Evolutionary conservation across 192 early-diverging fungal genomes (phyloP).

Genomic region (Paraglomus brasilianum): DNA sequence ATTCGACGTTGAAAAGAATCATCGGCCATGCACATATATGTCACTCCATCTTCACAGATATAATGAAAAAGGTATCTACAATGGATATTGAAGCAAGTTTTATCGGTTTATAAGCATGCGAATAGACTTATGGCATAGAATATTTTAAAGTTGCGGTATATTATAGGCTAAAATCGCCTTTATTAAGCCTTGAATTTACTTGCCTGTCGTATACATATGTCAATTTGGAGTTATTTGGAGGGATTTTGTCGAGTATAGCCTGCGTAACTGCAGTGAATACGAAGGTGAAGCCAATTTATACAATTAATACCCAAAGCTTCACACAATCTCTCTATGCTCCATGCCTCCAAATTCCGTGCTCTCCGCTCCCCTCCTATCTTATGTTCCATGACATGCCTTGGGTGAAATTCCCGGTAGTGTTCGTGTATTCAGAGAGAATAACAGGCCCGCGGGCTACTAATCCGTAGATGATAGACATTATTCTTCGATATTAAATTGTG

Average conservation of each 20-base stretch:
- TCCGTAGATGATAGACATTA: slow-evolving; percentile 77
- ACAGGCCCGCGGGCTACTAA: slow-evolving; percentile 75
- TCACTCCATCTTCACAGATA: slow-evolving; percentile 73
- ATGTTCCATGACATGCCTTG: slow-evolving; percentile 44
- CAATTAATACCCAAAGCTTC: background rate
- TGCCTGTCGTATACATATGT: slow-evolving; percentile 90
- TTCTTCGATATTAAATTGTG: too few relatives aligned
- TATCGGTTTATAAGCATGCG: background rate
- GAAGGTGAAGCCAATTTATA: too few relatives aligned
- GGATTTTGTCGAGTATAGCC: slow-evolving; percentile 86
- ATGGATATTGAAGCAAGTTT: background rate
- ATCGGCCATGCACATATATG: slow-evolving; percentile 88
- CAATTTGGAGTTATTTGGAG: slow-evolving; percentile 86
- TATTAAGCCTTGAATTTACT: slow-evolving; percentile 7
- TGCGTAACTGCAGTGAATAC: slow-evolving; percentile 68
- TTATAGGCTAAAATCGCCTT: too few relatives aligned
- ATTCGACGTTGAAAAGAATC: slow-evolving; percentile 68
- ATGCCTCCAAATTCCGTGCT: background rate
- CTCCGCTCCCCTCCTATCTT: background rate
- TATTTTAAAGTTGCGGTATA: background rate
- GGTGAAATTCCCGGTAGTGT: slow-evolving; percentile 79
- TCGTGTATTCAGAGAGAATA: slow-evolving; percentile 83
- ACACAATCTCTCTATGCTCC: slow-evolving; percentile 6
- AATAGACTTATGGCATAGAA: background rate
- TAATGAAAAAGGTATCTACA: slow-evolving; percentile 88